Evolutionary conservation across 192 early-diverging fungal genomes (phyloP), one percentile per base, ranked within the genome.

Genomic region (Coemansia sp.): DNA sequence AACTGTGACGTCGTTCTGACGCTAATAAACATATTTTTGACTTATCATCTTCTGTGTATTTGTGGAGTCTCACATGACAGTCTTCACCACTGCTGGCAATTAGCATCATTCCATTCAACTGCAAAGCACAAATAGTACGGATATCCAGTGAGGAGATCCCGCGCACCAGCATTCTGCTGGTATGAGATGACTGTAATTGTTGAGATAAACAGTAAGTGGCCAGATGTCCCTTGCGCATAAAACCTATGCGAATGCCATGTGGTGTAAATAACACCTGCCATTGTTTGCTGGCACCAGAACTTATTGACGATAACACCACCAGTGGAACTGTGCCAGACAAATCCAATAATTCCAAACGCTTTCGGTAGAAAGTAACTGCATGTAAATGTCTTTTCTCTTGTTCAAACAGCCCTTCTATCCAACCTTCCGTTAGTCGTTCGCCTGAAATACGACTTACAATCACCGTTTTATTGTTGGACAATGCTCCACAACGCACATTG

Each of bases 401-500:
- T n/a, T 80, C 70, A 3, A 84, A 21, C 32, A 84, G 72, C 11
- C 77, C 75, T 72, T 93, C 92, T 27, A 94, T 55, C 87, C 90
- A 90, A 6, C 92, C 94, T 33, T 81, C 83, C 5, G 94, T 93
- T 30, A 95, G 78, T 59, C 85, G 86, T n/a, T 84, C 81, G 9
- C n/a, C 27, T 17, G 31, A 6, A 7, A 20, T 55, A 11, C 66
- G 61, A 3, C 39, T 54, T 3, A 59, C 39, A 9, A 61, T n/a
- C 4, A 31, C 56, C 4, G 17, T 27, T 67, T 67, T 53, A 27
- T 36, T 33, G 51, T 33, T 39, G 20, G 29, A 20, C n/a, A 6
- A n/a, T 17, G n/a, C 52, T 6, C 61, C 25, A 30, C 25, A 27
- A 30, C 54, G 54, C 1, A 25, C 25, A 25, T 30, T 25, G 30